Base-by-base conservation (phyloP, 2,329 filamentous ascomycete species). In the Colletotrichum sojae region DNA sequence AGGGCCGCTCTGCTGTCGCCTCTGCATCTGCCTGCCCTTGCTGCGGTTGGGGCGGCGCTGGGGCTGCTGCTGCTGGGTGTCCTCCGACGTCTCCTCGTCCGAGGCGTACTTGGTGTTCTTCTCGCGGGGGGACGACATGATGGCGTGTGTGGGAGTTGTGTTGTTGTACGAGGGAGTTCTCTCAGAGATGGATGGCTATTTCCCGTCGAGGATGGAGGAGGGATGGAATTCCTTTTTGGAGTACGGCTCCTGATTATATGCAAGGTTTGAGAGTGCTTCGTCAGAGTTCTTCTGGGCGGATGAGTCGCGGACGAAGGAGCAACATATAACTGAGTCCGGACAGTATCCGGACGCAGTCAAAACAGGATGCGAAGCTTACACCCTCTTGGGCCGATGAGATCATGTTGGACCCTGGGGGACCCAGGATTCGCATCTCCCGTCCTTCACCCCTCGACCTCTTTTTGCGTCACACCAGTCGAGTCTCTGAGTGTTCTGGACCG, bases 71-170 rank as follows among this genome's bases (percentile, higher is more conserved):
- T 74, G 75, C 58, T 78, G 76, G 63, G 75, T 75, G 6, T 77
- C 78, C 71, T 72, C 73, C 9, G 69, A 72, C 48, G 78, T 78
- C 56, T 72, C 79, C 54, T 76, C 78, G 25, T 80, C 79, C 8
- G 79, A 81, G 71, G 79, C 78, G 74, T 79, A 79, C 71, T 75
- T 75, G 67, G 78, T 76, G 62, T 69, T 66, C 71, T 79, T 78
- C 70, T 79, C 71, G 63, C 73, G 76, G 57, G 78, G 77, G 20
- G 78, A 75, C 61, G 75, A 74, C 75, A 76, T 76, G 52, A 59
- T 75, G 64, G 48, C 55, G 27, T 6, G 20, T 16, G 15, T 39
- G 53, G 56, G 31, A 43, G 39, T 43, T 61, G 36, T 16, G 25
- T 53, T 27, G 10, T 53, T 52, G 22, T 25, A 25, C 20, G 18